A percentile compares a stretch with the other conserved stretches of the same genome.
Conservation (phyloP, 805 yeast genomes). For the Candida fluviatilis region DNA sequence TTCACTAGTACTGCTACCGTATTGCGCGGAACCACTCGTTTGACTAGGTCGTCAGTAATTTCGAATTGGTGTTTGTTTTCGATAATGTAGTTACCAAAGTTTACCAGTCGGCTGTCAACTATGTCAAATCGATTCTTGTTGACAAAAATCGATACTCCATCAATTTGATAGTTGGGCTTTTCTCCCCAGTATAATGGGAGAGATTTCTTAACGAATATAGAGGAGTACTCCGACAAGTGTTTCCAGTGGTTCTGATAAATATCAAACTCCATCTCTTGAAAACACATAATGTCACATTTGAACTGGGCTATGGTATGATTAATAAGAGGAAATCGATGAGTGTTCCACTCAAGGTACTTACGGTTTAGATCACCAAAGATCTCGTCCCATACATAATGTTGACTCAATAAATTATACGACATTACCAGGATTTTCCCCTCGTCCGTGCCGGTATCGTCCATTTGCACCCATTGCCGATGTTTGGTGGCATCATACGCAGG, state of each 20-base stretch:
- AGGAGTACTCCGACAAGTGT: constrained; percentile 35
- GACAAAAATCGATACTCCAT: constrained; percentile 57
- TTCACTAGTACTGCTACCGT: constrained; percentile 55
- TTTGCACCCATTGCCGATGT: constrained; percentile 17
- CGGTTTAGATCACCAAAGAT: constrained; percentile 50
- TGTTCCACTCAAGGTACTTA: constrained; percentile 44
- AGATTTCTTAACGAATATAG: constrained; percentile 46
- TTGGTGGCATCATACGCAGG: constrained; percentile 18
- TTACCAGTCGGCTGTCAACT: constrained; percentile 23
- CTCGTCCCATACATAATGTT: constrained; percentile 57
- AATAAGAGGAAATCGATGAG: constrained; percentile 37
- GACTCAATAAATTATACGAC: constrained; percentile 46
- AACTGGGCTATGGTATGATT: constrained; percentile 29
- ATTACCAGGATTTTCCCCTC: constrained; percentile 21
- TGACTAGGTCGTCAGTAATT: constrained; percentile 27
- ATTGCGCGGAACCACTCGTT: constrained; percentile 43
- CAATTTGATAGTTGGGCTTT: constrained; percentile 41
- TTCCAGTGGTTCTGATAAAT: constrained; percentile 41
- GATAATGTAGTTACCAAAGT: constrained; percentile 24
- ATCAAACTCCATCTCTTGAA: constrained; percentile 47
- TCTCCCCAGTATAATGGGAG: constrained; percentile 51
- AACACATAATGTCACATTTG: constrained; percentile 56
- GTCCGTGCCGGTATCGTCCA: constrained; percentile 6
- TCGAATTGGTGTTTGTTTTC: constrained; percentile 22
- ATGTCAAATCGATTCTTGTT: constrained; percentile 46